These are phyloP conservation scores for Dictyostelium citrinum DNA, from an alignment of 78 protist species.

Conservation along the genomic window DNA sequence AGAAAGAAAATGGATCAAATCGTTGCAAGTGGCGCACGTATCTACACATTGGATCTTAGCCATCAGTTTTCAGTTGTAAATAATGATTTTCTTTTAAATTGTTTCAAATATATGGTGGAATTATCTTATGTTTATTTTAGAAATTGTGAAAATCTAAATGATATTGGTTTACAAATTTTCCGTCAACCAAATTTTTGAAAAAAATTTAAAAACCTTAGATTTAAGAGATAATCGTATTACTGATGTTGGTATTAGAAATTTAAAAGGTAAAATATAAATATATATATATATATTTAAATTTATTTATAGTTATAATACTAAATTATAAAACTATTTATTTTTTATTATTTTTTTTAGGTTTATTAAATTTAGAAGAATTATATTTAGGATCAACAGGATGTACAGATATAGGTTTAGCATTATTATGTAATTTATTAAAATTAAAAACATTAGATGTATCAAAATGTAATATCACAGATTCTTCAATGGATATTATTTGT, in stretches of 20 bases:
- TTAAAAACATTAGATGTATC: conserved; percentile 44
- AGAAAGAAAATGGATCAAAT: conserved; percentile 30
- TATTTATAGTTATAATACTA: too few relatives aligned
- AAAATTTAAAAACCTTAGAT: conserved; percentile 8
- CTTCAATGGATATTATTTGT: background rate
- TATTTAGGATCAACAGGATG: conserved; percentile 28
- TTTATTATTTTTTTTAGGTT: background rate
- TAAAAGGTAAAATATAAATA: conserved; percentile 38
- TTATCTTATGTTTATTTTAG: background rate
- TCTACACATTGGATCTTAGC: conserved; percentile 3
- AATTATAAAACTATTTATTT: too few relatives aligned
- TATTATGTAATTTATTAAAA: background rate
- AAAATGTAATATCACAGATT: conserved; percentile 22
- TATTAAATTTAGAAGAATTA: conserved; percentile 14
- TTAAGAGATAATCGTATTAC: conserved; percentile 22
- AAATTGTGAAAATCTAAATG: conserved; percentile 3
- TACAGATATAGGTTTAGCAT: conserved; percentile 8
- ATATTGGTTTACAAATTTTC: conserved; percentile 23
- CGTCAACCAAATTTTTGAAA: background rate
- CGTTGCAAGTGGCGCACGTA: background rate
- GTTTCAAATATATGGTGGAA: background rate
- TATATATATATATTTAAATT: too few relatives aligned
- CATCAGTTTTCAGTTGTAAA: conserved; percentile 18
- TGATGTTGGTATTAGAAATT: conserved; percentile 12
- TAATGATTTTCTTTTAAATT: conserved; percentile 28